Evolutionary conservation across 768 basidiomycete species (phyloP).

Genomic region (Russula griseocarnosa): DNA sequence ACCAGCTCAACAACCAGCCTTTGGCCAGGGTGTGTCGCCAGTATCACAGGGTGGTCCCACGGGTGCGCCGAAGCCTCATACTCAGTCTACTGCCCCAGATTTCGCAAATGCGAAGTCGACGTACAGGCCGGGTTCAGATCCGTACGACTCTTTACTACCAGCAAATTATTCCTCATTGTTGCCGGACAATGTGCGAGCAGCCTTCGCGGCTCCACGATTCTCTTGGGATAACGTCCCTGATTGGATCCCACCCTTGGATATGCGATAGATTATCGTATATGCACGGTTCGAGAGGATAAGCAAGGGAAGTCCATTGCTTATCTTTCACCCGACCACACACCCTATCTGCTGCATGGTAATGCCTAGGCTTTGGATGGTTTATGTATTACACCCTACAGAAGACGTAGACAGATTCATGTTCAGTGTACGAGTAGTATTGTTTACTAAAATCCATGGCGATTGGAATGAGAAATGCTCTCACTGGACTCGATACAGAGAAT

Average conservation of each 20-base stretch:
- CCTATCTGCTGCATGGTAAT: neutral
- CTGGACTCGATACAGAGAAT: neutral
- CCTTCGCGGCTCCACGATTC: constrained; percentile 54
- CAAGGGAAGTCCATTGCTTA: neutral
- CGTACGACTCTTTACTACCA: constrained; percentile 54
- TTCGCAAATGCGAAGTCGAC: constrained; percentile 36
- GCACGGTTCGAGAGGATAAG: neutral
- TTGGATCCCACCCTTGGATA: constrained; percentile 61
- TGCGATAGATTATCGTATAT: constrained; percentile 40
- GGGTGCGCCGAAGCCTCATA: constrained; percentile 22
- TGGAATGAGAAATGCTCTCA: neutral
- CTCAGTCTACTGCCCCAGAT: constrained; percentile 30
- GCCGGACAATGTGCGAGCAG: constrained; percentile 45
- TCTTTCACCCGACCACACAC: neutral
- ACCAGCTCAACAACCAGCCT: constrained; percentile 11
- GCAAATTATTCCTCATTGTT: constrained; percentile 51
- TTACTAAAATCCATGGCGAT: neutral
- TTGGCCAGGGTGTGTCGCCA: constrained; percentile 17
- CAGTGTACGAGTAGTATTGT: constrained; percentile 6
- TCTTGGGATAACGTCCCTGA: constrained; percentile 63
- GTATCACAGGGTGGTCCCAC: constrained; percentile 1
- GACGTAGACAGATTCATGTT: constrained; percentile 6
- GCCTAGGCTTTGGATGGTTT: neutral
- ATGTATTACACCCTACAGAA: constrained; percentile 8
- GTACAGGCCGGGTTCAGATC: constrained; percentile 46